Base-by-base conservation (phyloP, 148 eudicot species). In the Amaranthus hypochondriacus region DNA sequence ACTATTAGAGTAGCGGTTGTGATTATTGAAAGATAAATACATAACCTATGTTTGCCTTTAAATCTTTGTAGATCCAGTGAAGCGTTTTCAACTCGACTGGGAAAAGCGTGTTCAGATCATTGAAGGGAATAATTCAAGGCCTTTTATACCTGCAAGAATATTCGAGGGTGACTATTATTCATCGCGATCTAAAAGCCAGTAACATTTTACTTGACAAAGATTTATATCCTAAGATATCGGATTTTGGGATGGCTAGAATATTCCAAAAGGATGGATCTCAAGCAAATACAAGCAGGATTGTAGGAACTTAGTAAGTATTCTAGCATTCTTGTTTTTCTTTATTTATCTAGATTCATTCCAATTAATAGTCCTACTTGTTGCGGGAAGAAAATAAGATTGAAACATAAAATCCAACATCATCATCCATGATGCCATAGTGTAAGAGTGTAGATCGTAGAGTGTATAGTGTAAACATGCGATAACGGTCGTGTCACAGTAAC, bases 71-170 rank as follows among this genome's bases (percentile, higher is more conserved):
- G 87, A 85, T 77, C 76, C 82, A 0, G 44, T 52, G 13, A 78
- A 71, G 66, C 42, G 76, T 49, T 61, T 66, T 52, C 60, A 68
- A 13, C 52, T 85, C 4, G 78, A 82, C 28, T 84, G 87, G 87
- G 76, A 68, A 77, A 79, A 71, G 56, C 70, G 81, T 53, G 85
- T 47, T 70, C 72, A 71, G 9, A 79, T 84, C 73, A 74, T 84
- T 12, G 79, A 84, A 68, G 87, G 87, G 87, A 5, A 49, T 84
- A 4, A 76, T 70, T 76, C 87, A 84, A 79, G 87, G 83, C 52
- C 85, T 84, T 42, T 62, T 84, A 12, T 84, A 84, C 73, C 87
- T 84, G 42, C 87, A 82, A 59, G 87, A 82, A 69, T 84, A 84
- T 66, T 81, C 83, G 51, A 82, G 79, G 73, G 18, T 79, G 5